These are phyloP conservation scores for Talaromyces borbonicus DNA, from an alignment of 495 filamentous ascomycete species.

Conservation along the genomic window DNA sequence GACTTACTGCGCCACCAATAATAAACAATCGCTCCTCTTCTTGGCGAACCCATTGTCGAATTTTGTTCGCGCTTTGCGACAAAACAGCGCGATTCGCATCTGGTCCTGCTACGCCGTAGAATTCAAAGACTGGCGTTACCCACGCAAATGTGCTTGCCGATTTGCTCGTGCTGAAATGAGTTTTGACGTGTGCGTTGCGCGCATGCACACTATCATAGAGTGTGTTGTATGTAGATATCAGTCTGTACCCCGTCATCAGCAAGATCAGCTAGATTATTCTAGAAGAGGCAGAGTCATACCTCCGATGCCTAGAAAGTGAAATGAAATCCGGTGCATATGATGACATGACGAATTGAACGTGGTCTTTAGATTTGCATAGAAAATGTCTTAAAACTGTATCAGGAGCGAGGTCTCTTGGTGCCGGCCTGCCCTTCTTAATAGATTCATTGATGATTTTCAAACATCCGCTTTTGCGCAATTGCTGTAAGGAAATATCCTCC, in stretches of 20 bases:
- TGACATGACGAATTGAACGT: slow-evolving; percentile 94
- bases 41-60: slow-evolving; percentile 78
- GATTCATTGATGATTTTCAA: slow-evolving; percentile 66
- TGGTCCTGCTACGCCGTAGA: slow-evolving; percentile 86
- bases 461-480: slow-evolving; percentile 65
- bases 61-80: slow-evolving; percentile 74
- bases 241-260: slow-evolving; percentile 32
- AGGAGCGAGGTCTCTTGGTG: slow-evolving; percentile 64
- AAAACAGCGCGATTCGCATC: slow-evolving; percentile 66
- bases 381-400: slow-evolving; percentile 79
- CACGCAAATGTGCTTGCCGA: slow-evolving; percentile 76
- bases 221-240: slow-evolving; percentile 75
- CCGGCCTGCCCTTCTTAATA: slow-evolving; percentile 58
- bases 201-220: slow-evolving; percentile 77
- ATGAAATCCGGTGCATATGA: slow-evolving; percentile 64
- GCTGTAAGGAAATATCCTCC: slow-evolving; percentile 25
- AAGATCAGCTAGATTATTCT: background rate
- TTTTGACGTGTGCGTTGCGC: slow-evolving; percentile 73
- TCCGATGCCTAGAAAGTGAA: slow-evolving; percentile 53
- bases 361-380: slow-evolving; percentile 82
- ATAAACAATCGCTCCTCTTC: slow-evolving; percentile 95
- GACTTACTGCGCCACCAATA: slow-evolving; percentile 73
- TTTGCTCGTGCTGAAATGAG: slow-evolving; percentile 65
- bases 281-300: slow-evolving; percentile 21
- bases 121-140: slow-evolving; percentile 81